Conservation (phyloP, 768 basidiomycete species). For the Agaricus subrufescens region DNA sequence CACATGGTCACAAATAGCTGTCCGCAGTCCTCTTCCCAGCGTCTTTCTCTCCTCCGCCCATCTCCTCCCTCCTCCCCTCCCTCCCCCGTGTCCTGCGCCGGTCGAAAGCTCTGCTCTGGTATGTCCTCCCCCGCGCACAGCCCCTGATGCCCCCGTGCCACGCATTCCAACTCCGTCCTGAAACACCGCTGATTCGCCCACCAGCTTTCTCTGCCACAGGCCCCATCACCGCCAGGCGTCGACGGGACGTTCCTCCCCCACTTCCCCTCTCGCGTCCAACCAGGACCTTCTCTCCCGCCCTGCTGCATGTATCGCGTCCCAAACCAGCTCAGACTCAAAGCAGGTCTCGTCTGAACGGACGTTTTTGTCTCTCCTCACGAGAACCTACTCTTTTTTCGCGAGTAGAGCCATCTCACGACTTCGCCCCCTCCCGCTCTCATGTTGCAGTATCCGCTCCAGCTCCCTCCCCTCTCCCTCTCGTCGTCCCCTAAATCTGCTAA, state of each 20-base stretch:
- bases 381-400: conserved; percentile 17
- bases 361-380: conserved; percentile 19
- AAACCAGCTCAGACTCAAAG: conserved; percentile 42
- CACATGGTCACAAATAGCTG: conserved; percentile 22
- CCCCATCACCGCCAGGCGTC: conserved; percentile 17
- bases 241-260: conserved; percentile 20
- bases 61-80: conserved; percentile 17
- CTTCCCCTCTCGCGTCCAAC: conserved; percentile 12
- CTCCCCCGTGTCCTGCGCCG: conserved; percentile 16
- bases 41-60: conserved; percentile 22
- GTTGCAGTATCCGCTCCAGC: conserved; percentile 55
- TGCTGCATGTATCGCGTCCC: conserved; percentile 31
- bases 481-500: conserved; percentile 26
- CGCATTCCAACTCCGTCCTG: neutral
- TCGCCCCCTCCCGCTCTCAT: conserved; percentile 33
- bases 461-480: conserved; percentile 35
- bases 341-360: conserved; percentile 52
- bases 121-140: neutral
- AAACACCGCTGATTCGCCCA: conserved; percentile 10
- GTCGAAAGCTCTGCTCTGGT: conserved; percentile 5
- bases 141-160: neutral
- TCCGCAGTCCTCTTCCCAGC: conserved; percentile 18
- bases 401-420: conserved; percentile 15
- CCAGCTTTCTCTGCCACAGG: conserved; percentile 19
- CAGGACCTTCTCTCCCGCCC: conserved; percentile 1